Percentiles rank a stretch among this genome's conserved stretches.
phyloP scores from a whole-genome alignment of 2,329 filamentous ascomycete species.

The Microsporum ferrugineum region DNA sequence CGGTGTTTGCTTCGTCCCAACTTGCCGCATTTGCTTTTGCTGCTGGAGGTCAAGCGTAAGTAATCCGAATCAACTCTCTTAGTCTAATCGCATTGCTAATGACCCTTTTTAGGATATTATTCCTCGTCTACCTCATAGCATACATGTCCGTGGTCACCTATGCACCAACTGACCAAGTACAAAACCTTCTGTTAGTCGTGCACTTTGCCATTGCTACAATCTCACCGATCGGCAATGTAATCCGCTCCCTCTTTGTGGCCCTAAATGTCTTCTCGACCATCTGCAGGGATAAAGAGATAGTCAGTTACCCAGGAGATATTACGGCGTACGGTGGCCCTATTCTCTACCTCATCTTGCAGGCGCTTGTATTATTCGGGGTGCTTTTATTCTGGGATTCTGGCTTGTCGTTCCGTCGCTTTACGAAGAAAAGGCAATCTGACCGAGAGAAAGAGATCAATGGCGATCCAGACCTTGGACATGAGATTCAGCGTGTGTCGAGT shows the following conservation, averaged over 20 bases:
- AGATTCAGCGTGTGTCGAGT: constrained; percentile 51
- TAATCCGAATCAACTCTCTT: constrained; percentile 6
- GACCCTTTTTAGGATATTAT: constrained; percentile 41
- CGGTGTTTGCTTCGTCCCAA: constrained; percentile 66
- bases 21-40: constrained; percentile 75
- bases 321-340: constrained; percentile 73
- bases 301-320: constrained; percentile 58
- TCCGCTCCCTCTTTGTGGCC: constrained; percentile 61
- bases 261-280: constrained; percentile 76
- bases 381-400: constrained; percentile 75
- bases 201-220: constrained; percentile 65
- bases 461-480: constrained; percentile 53
- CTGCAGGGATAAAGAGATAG: constrained; percentile 53
- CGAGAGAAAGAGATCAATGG: constrained; percentile 27
- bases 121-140: constrained; percentile 59
- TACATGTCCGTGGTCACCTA: constrained; percentile 66
- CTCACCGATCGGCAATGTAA: constrained; percentile 64
- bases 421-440: constrained; percentile 33
- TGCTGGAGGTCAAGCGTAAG: constrained; percentile 58
- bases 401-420: constrained; percentile 46
- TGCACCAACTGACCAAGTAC: constrained; percentile 56
- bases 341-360: constrained; percentile 67
- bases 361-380: constrained; percentile 56
- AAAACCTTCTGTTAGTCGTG: constrained; percentile 53
- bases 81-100: constrained; percentile 5